Evolutionary conservation across 2,329 filamentous ascomycete genomes (phyloP), one percentile per base, ranked within the genome.

Genomic region (Epichloe sylvatica): DNA sequence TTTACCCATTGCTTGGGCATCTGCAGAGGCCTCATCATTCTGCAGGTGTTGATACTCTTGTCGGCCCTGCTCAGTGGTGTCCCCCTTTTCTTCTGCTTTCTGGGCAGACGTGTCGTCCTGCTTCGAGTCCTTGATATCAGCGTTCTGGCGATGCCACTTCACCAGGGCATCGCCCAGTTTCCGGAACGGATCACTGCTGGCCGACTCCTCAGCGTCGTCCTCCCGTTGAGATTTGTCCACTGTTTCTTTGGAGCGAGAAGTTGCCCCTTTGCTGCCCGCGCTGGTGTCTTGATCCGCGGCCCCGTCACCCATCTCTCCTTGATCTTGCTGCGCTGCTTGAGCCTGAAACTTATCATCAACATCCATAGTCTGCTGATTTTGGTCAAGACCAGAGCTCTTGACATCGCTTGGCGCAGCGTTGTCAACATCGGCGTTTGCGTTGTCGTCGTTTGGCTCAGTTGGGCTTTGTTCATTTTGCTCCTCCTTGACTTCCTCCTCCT

Each of bases 11-110:
- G 92, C 92, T 67, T 98, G 92, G 1, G 88, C 82, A 50, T 96
- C 90, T n/a, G 84, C 79, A 49, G 83, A 76, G 30, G 82, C 78
- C 33, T 92, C 78, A 52, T 96, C 87, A 56, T 96, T 81, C 53
- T 84, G 83, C 3, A 97, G 72, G 67, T 99, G 92, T 68, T 97
- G 89, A 61, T 96, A 96, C 61, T 96, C 89, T n/a, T 78, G 79
- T 60, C 83, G 76, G 9, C 78, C 74, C 73, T 87, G 84, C 53
- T 92, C 82, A n/a, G 81, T 73, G 52, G 81, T 73, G 52, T 86
- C 79, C 55, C 69, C 67, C 15, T 56, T 54, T 7, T 54, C 40
- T 41, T 70, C 64, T 40, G 74, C 65, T 12, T 75, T 56, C 46
- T 17, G 37, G 2, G 19, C 33, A 48, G 39, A 42, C 30, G n/a